Percentiles rank a stretch among this genome's conserved stretches.
Evolutionary conservation across 306 rosid species (phyloP).

Genomic region (Begonia loranthoides): DNA sequence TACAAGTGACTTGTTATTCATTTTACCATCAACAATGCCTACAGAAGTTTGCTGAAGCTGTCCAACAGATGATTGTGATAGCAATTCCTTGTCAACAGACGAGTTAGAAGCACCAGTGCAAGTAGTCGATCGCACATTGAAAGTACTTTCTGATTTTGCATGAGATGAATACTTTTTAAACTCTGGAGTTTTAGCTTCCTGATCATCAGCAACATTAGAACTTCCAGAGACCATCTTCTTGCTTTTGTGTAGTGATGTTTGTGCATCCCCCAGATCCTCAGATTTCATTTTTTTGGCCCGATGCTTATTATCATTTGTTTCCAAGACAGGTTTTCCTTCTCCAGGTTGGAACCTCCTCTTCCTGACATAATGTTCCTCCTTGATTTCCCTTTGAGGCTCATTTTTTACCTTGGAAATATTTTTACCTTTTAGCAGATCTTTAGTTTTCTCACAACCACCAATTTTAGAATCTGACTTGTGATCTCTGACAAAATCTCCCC

Average conservation of each 20-base stretch:
- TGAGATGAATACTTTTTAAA: slow-evolving; percentile 29
- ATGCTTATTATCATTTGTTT: slow-evolving; percentile 34
- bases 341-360: slow-evolving; percentile 38
- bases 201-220: slow-evolving; percentile 31
- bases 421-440: slow-evolving; percentile 24
- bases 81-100: no score
- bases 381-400: slow-evolving; percentile 7
- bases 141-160: slow-evolving; percentile 43
- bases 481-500: slow-evolving; percentile 22
- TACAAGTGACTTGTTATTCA: slow-evolving; percentile 21
- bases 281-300: slow-evolving; percentile 48
- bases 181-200: slow-evolving; percentile 32
- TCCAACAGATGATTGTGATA: no score
- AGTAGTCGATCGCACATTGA: slow-evolving; percentile 21
- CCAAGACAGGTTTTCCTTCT: slow-evolving; percentile 26
- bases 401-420: slow-evolving; percentile 23
- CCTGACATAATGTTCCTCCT: slow-evolving; percentile 22
- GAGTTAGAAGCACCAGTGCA: slow-evolving; percentile 17
- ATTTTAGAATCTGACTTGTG: slow-evolving; percentile 26
- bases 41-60: no score
- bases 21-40: slow-evolving; percentile 21
- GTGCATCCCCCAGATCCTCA: slow-evolving; percentile 31
- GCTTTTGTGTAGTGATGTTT: slow-evolving; percentile 27
- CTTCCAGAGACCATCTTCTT: slow-evolving; percentile 27
- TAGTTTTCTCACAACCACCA: slow-evolving; percentile 32